Evolutionary conservation across 2,329 filamentous ascomycete species (phyloP), one percentile per base, ranked within the genome.

Genomic region (Aspergillus amoenus): DNA sequence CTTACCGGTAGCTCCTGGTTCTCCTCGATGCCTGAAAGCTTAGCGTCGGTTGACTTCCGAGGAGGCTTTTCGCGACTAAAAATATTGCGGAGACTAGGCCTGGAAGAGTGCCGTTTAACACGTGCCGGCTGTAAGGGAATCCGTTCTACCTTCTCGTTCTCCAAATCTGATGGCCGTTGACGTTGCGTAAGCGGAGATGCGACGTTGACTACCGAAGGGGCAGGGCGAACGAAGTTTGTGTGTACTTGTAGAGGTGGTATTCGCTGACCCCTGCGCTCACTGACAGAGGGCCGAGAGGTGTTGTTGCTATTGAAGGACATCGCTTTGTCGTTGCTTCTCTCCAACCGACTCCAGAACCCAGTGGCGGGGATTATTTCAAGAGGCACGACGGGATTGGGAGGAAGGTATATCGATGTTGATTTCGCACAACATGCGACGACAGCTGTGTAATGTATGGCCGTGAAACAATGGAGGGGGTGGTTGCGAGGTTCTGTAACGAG

Each of bases 171-270:
- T 13, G 71, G 72, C 21, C 72, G 70, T 52, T 65, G 70, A 22
- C 72, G 72, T 49, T 72, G 68, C 32, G 66, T 43, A 47, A 68
- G 66, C n/a, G 59, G 47, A 4, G 63, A 53, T 49, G 56, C 50
- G 50, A 58, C 52, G 52, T 58, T 41, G 41, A 52, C 43, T 30
- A 66, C 52, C 24, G 52, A 57, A 32, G 66, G 63, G 7, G 58
- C 64, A 18, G 69, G 68, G 39, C 66, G 66, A 48, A 67, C 71
- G 60, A 75, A 69, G 52, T 74, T 72, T 49, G 74, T 76, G 51
- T 74, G 71, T 40, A 77, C 62, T 13, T 74, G 71, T 39, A 77
- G 62, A 13, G 73, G 73, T 3, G 70, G 61, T 11, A 76, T 62
- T 45, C 52, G 70, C 52, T 70, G 71, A 30, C 73, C 73, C 65